Evolutionary conservation across 2,329 filamentous ascomycete species (phyloP).

Genomic region (Neofusicoccum parvum): DNA sequence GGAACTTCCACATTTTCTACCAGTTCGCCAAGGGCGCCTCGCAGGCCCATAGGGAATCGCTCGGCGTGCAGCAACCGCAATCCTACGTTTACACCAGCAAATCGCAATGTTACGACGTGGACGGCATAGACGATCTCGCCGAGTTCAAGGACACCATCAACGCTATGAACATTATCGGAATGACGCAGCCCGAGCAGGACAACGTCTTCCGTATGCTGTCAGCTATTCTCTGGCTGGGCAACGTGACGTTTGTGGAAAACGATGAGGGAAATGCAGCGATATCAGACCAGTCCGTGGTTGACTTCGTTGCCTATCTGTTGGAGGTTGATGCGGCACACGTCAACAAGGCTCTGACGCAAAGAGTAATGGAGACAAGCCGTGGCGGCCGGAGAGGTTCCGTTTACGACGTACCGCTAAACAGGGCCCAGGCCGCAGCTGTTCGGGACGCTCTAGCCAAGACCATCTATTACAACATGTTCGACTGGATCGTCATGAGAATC

Average conservation of each 20-base stretch:
- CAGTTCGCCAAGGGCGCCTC: slow-evolving; percentile 96
- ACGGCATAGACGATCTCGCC: slow-evolving; percentile 86
- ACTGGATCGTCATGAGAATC: slow-evolving; percentile 95
- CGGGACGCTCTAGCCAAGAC: slow-evolving; percentile 90
- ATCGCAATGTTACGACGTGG: slow-evolving; percentile 93
- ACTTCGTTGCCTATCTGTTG: slow-evolving; percentile 91
- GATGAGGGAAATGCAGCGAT: slow-evolving; percentile 87
- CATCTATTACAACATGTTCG: slow-evolving; percentile 97
- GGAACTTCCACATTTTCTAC: slow-evolving; percentile 99
- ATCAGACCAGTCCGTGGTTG: slow-evolving; percentile 84
- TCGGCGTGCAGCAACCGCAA: slow-evolving; percentile 87
- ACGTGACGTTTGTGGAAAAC: slow-evolving; percentile 87
- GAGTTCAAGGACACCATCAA: slow-evolving; percentile 90
- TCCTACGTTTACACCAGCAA: slow-evolving; percentile 92
- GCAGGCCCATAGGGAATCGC: slow-evolving; percentile 61
- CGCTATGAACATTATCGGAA: slow-evolving; percentile 92
- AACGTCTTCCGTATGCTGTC: slow-evolving; percentile 95
- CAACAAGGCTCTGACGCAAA: slow-evolving; percentile 84
- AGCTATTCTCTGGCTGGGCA: slow-evolving; percentile 90
- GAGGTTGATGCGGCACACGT: slow-evolving; percentile 82
- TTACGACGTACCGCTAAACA: slow-evolving; percentile 79
- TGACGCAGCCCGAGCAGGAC: slow-evolving; percentile 86
- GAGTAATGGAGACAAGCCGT: slow-evolving; percentile 74
- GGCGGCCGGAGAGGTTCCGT: slow-evolving; percentile 67
- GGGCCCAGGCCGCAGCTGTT: slow-evolving; percentile 80